phyloP scores from a whole-genome alignment of 176 grass and related monocot genomes.

The Lolium perenne region DNA sequence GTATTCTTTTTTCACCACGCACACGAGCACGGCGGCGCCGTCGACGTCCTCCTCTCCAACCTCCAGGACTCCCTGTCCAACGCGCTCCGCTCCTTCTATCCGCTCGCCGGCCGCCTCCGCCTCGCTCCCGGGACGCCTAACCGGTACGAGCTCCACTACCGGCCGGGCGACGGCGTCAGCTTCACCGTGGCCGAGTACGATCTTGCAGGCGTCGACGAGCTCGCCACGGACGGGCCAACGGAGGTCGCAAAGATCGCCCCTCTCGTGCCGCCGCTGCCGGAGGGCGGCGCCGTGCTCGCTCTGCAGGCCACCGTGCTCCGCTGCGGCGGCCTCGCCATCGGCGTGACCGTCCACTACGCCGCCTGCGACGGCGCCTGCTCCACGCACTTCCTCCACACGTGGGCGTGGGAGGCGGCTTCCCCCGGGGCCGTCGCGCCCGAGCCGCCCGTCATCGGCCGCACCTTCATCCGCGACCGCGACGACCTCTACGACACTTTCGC shows the following conservation, averaged over 20 bases:
- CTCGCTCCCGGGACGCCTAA: neutral
- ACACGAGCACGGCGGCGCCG: neutral
- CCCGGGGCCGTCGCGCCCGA: conserved; percentile 2
- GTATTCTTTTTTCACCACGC: conserved; percentile 45
- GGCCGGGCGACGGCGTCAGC: conserved; percentile 4
- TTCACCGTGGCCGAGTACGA: neutral
- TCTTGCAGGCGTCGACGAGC: neutral
- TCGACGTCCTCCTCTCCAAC: conserved; percentile 24
- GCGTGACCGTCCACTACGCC: conserved; percentile 11
- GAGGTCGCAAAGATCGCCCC: neutral
- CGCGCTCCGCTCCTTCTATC: neutral
- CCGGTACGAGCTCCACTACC: conserved; percentile 12
- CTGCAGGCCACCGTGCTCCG: conserved; percentile 12
- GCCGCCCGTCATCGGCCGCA: conserved; percentile 34
- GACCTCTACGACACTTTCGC: conserved; percentile 34
- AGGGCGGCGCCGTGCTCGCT: neutral
- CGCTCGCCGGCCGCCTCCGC: conserved; percentile 15
- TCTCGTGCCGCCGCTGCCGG: neutral
- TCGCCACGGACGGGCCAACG: neutral
- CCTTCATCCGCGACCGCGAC: conserved; percentile 41
- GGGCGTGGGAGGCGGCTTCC: neutral
- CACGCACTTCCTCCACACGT: conserved; percentile 4
- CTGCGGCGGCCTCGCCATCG: neutral
- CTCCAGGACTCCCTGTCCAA: neutral
- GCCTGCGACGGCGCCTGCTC: conserved; percentile 12